Evolutionary conservation across 2,329 filamentous ascomycete genomes (phyloP).

Genomic region (Cercospora brassicicola): DNA sequence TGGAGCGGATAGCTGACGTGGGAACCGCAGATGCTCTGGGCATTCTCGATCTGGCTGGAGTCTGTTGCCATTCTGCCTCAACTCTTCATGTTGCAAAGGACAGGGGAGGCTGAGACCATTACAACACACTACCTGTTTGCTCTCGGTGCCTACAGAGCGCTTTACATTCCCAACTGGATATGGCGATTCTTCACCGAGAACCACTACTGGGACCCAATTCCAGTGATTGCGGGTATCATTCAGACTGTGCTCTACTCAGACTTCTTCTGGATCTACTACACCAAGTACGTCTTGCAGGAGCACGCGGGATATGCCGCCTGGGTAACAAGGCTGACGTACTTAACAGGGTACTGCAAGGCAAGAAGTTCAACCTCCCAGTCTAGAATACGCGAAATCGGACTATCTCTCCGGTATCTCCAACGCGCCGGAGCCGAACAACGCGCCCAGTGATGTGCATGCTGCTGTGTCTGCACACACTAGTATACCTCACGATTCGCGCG

Average conservation of each 20-base stretch:
- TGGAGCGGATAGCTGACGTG: constrained; percentile 1
- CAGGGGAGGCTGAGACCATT: constrained; percentile 98
- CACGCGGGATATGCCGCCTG: neutral
- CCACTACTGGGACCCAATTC: constrained; percentile 71
- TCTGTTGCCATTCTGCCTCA: constrained; percentile 94
- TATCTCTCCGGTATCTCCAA: neutral
- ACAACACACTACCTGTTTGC: constrained; percentile 98
- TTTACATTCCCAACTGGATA: constrained; percentile 99
- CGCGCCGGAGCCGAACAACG: neutral
- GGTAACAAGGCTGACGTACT: constrained; percentile 8
- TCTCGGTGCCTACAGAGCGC: constrained; percentile 81
- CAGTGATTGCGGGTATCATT: constrained; percentile 82
- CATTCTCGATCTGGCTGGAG: constrained; percentile 98
- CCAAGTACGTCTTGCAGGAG: constrained; percentile 62
- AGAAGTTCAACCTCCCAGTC: constrained; percentile 57
- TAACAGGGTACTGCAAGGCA: constrained; percentile 54
- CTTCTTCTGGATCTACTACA: constrained; percentile 99
- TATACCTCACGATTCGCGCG: too few species aligned
- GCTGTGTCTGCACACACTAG: neutral
- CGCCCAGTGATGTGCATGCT: neutral
- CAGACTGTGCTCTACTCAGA: constrained; percentile 97
- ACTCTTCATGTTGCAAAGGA: constrained; percentile 96
- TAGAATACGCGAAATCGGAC: constrained; percentile 32
- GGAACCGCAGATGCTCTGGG: constrained; percentile 75
- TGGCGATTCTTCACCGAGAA: constrained; percentile 81